Percentiles rank a stretch among this genome's conserved stretches.
Conservation (phyloP, 441 rosid species). For the Euphorbia corollata region DNA sequence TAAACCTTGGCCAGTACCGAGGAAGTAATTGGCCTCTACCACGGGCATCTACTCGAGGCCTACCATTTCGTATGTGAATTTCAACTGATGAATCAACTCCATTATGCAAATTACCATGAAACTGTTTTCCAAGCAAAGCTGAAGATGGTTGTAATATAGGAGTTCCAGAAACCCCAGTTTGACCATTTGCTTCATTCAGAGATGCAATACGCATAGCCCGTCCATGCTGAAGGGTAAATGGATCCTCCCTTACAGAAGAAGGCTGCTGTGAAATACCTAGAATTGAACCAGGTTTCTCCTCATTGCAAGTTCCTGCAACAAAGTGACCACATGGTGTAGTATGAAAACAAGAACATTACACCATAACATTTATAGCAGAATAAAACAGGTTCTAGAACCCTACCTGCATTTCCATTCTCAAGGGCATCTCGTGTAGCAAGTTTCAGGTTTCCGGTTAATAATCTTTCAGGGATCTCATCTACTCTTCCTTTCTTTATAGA, state of each 20-base stretch:
- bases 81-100: slow-evolving; percentile 52
- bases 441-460: slow-evolving; percentile 50
- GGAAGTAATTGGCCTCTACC: slow-evolving; percentile 69
- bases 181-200: slow-evolving; percentile 51
- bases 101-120: slow-evolving; percentile 42
- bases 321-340: slow-evolving; percentile 20
- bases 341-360: slow-evolving; percentile 9
- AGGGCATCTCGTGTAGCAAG: slow-evolving; percentile 33
- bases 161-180: slow-evolving; percentile 37
- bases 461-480: slow-evolving; percentile 53
- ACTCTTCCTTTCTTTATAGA: slow-evolving; percentile 49
- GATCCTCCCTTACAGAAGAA: slow-evolving; percentile 47
- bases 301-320: slow-evolving; percentile 45
- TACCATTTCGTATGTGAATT: slow-evolving; percentile 41
- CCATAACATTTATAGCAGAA: slow-evolving; percentile 10
- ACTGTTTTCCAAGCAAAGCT: slow-evolving; percentile 36
- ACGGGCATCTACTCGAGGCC: slow-evolving; percentile 57
- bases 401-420: slow-evolving; percentile 68
- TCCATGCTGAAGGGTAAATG: slow-evolving; percentile 42
- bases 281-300: slow-evolving; percentile 43
- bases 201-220: slow-evolving; percentile 38
- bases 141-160: slow-evolving; percentile 38
- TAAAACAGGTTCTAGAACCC: slow-evolving; percentile 16
- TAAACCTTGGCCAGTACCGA: slow-evolving; percentile 82
- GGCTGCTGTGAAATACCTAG: slow-evolving; percentile 39